Percentiles rank a stretch among this genome's conserved stretches.
These are phyloP conservation scores for Peribolospora baueri DNA, from an alignment of 768 basidiomycete species.

Conservation along the genomic window DNA sequence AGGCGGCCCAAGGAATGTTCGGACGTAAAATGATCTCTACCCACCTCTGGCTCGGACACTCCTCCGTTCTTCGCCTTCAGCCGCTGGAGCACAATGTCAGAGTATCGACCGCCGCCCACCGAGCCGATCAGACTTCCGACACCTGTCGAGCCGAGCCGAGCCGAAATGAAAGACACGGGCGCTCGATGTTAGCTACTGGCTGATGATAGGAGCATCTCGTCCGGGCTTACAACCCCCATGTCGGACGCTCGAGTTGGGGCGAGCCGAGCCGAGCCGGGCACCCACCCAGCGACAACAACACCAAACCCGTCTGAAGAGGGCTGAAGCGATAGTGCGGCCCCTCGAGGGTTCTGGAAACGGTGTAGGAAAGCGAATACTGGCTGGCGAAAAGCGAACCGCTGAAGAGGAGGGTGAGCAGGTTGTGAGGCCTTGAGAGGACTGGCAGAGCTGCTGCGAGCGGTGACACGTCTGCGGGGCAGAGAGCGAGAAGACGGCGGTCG, in stretches of 20 bases:
- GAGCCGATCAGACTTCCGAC: constrained; percentile 12
- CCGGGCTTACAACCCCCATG: too few relatives aligned
- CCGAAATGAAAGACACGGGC: constrained; percentile 10
- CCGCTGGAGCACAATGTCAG: constrained; percentile 27
- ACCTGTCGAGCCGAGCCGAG: constrained; percentile 17
- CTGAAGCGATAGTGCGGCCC: constrained; percentile 37
- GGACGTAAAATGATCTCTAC: not conserved
- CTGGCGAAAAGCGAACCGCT: constrained; percentile 47
- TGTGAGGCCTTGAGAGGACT: constrained; percentile 4
- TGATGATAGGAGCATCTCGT: too few relatives aligned
- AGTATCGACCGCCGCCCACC: constrained; percentile 35
- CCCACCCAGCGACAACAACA: constrained; percentile 47
- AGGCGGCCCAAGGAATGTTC: too few relatives aligned
- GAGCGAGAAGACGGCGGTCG: too few relatives aligned
- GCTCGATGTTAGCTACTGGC: not conserved
- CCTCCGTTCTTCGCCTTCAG: constrained; percentile 28
- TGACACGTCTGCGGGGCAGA: not conserved
- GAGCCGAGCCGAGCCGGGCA: constrained; percentile 22
- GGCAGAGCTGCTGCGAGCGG: constrained; percentile 2
- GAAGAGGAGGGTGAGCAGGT: constrained; percentile 5
- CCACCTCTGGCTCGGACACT: constrained; percentile 38
- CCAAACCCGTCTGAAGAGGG: constrained; percentile 46
- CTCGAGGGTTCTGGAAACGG: constrained; percentile 42
- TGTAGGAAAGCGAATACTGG: constrained; percentile 46
- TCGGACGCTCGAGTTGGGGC: too few relatives aligned